Conservation (phyloP, 495 filamentous ascomycete species). For the Corynascus novoguineensis region DNA sequence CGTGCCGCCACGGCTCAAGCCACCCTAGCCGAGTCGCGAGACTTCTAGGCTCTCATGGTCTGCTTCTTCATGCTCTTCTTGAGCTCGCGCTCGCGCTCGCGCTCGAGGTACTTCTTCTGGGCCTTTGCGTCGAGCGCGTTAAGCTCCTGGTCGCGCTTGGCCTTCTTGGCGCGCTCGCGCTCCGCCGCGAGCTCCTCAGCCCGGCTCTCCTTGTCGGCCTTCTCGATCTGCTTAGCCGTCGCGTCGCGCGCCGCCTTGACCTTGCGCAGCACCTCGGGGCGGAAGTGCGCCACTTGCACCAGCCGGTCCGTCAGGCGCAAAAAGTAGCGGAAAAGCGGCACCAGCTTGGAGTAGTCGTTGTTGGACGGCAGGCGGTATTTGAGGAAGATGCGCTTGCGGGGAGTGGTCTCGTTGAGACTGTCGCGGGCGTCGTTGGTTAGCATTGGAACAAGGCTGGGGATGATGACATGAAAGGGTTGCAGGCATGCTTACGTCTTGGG, state of each 20-base stretch:
- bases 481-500: slow-evolving; percentile 65
- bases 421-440: not conserved
- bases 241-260: slow-evolving; percentile 75
- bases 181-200: slow-evolving; percentile 77
- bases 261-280: slow-evolving; percentile 82
- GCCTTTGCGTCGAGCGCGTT: slow-evolving; percentile 83
- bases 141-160: slow-evolving; percentile 80
- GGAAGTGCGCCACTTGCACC: slow-evolving; percentile 71
- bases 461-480: not conserved
- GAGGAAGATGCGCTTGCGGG: slow-evolving; percentile 81
- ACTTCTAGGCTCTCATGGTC: slow-evolving; percentile 44
- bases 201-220: slow-evolving; percentile 83
- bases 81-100: slow-evolving; percentile 77
- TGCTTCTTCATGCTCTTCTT: slow-evolving; percentile 68
- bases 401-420: slow-evolving; percentile 78
- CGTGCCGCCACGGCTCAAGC: not conserved
- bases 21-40: not conserved
- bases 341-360: slow-evolving; percentile 56
- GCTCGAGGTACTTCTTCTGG: slow-evolving; percentile 91
- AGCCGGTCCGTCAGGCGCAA: slow-evolving; percentile 78
- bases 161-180: slow-evolving; percentile 82
- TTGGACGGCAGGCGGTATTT: slow-evolving; percentile 64
- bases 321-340: slow-evolving; percentile 78
- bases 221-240: slow-evolving; percentile 71
- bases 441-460: not conserved